phyloP scores from a whole-genome alignment of 2,329 filamentous ascomycete genomes.

The Alternaria postmessia region DNA sequence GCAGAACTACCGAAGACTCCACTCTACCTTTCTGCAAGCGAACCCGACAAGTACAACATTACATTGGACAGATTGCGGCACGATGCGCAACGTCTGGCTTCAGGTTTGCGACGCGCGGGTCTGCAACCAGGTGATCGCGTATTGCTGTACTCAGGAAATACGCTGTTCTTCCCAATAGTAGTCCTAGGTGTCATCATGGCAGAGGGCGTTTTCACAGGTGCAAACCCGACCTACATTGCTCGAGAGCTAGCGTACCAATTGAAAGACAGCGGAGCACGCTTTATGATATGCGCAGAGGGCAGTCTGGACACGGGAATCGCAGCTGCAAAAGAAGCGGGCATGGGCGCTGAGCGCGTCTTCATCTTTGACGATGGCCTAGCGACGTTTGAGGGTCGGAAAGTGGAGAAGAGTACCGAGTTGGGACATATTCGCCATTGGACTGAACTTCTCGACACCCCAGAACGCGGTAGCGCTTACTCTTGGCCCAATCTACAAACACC shows the following conservation, averaged over 20 bases:
- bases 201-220: slow-evolving; percentile 79
- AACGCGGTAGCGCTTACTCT: slow-evolving; percentile 64
- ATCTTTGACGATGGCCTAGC: slow-evolving; percentile 66
- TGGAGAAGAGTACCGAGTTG: slow-evolving; percentile 48
- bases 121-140: slow-evolving; percentile 72
- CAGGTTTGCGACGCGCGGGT: slow-evolving; percentile 70
- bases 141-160: slow-evolving; percentile 76
- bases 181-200: slow-evolving; percentile 80
- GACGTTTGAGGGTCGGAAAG: slow-evolving; percentile 55
- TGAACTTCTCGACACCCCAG: slow-evolving; percentile 59
- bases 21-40: slow-evolving; percentile 69
- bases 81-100: slow-evolving; percentile 75
- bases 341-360: slow-evolving; percentile 67
- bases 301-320: slow-evolving; percentile 70
- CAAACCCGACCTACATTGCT: slow-evolving; percentile 72
- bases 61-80: slow-evolving; percentile 71
- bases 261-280: slow-evolving; percentile 71
- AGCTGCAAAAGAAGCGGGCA: slow-evolving; percentile 67
- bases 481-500: slow-evolving; percentile 68
- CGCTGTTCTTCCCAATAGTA: slow-evolving; percentile 73
- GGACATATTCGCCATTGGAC: slow-evolving; percentile 68
- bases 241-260: slow-evolving; percentile 80
- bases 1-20: slow-evolving; percentile 56
- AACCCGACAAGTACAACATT: slow-evolving; percentile 72
- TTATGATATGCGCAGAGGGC: slow-evolving; percentile 70